These are phyloP conservation scores for Scopulariopsis brevicaulis DNA, from an alignment of 2,329 filamentous ascomycete species.

Conservation along the genomic window DNA sequence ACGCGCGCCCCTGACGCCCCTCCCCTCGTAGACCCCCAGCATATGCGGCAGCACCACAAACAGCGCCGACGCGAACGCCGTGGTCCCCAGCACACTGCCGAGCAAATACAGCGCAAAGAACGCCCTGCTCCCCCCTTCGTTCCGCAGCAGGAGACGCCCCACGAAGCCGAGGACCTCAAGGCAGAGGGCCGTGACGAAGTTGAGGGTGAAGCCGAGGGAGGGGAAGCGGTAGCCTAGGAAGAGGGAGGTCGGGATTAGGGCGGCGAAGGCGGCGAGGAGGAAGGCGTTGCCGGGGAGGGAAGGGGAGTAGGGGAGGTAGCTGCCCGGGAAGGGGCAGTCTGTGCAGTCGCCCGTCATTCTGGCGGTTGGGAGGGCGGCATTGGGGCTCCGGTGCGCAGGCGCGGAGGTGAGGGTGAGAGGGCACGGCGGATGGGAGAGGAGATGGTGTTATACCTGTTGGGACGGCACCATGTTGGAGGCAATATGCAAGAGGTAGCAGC, in stretches of 20 bases:
- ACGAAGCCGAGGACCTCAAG: constrained; percentile 34
- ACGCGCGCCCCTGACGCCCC: constrained; percentile 22
- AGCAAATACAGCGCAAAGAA: constrained; percentile 32
- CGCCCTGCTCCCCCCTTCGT: constrained; percentile 17
- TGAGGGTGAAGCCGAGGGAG: constrained; percentile 26
- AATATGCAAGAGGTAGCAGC: neutral
- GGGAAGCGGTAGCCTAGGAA: constrained; percentile 25
- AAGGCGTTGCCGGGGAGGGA: constrained; percentile 26
- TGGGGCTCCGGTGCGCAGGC: neutral
- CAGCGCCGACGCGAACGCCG: constrained; percentile 29
- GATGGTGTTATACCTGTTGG: neutral
- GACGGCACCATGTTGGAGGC: neutral
- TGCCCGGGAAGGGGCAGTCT: constrained; percentile 20
- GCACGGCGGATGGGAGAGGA: neutral
- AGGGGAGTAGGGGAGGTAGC: constrained; percentile 25
- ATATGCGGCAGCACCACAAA: constrained; percentile 33
- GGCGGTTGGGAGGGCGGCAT: constrained; percentile 2
- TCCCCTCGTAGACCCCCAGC: constrained; percentile 32
- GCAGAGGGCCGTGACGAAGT: constrained; percentile 26
- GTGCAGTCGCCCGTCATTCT: constrained; percentile 23
- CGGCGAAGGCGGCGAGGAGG: constrained; percentile 25
- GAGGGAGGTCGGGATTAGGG: constrained; percentile 24
- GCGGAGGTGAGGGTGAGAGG: neutral
- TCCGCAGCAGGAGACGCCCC: constrained; percentile 29
- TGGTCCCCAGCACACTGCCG: constrained; percentile 34